Percentiles rank a stretch among this genome's conserved stretches.
Conservation (phyloP, 805 yeast genomes). For the Helenozyma rhizophorensis region DNA sequence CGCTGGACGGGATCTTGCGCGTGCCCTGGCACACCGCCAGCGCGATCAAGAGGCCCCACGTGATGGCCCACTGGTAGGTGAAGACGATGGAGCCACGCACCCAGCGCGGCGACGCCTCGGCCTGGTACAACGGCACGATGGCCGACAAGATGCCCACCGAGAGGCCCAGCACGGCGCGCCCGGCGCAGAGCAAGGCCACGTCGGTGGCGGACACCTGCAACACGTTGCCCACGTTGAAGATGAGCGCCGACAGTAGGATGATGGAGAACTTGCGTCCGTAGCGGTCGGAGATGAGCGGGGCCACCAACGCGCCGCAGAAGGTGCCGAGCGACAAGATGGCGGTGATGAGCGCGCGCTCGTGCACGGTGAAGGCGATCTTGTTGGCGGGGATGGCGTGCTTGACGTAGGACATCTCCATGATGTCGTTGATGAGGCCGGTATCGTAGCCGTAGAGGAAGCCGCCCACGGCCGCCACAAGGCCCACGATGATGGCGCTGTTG, state of each 20-base stretch:
- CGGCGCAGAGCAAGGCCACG: slow-evolving; percentile 56
- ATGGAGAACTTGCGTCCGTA: slow-evolving; percentile 70
- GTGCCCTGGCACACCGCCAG: slow-evolving; percentile 70
- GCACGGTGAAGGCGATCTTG: slow-evolving; percentile 45
- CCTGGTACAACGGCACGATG: slow-evolving; percentile 72
- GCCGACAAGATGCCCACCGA: slow-evolving; percentile 80
- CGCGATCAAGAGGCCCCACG: slow-evolving; percentile 70
- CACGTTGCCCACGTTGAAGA: slow-evolving; percentile 68
- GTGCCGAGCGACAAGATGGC: slow-evolving; percentile 83
- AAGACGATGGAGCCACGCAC: slow-evolving; percentile 76
- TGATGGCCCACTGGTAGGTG: slow-evolving; percentile 84
- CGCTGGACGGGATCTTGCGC: slow-evolving; percentile 45
- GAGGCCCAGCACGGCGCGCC: slow-evolving; percentile 69
- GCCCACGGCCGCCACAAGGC: slow-evolving; percentile 82
- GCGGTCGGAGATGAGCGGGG: slow-evolving; percentile 56
- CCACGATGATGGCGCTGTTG: slow-evolving; percentile 66
- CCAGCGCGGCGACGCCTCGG: slow-evolving; percentile 75
- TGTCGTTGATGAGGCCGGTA: slow-evolving; percentile 79
- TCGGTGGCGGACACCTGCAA: slow-evolving; percentile 56
- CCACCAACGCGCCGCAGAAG: slow-evolving; percentile 59
- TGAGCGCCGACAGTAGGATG: slow-evolving; percentile 52
- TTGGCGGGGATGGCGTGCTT: slow-evolving; percentile 50
- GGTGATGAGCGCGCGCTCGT: slow-evolving; percentile 66
- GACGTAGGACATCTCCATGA: slow-evolving; percentile 73
- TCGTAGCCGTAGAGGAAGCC: slow-evolving; percentile 89